Conservation (phyloP, 768 basidiomycete genomes). For the Lanmaoa rubissima region DNA sequence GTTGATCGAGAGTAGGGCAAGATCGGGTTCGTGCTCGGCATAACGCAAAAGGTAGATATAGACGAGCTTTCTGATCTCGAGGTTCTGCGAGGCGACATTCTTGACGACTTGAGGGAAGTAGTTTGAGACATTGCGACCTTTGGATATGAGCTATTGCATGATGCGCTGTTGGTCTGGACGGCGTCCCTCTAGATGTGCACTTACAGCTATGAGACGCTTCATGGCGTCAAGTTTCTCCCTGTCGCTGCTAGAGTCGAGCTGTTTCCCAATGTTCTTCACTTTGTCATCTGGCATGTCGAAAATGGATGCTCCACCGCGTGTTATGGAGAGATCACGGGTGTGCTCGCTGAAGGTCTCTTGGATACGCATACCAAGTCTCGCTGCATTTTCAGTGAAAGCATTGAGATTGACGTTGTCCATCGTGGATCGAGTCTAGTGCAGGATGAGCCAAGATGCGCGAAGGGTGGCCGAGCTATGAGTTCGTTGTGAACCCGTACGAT, state of each 20-base stretch:
- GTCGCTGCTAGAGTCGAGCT: slow-evolving; percentile 87
- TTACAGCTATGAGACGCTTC: slow-evolving; percentile 90
- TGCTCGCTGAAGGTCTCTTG: slow-evolving; percentile 82
- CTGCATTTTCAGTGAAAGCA: slow-evolving; percentile 74
- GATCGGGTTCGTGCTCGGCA: slow-evolving; percentile 90
- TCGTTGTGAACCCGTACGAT: not conserved
- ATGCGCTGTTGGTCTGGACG: not conserved
- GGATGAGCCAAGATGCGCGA: not conserved
- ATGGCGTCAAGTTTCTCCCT: slow-evolving; percentile 92
- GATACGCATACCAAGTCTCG: slow-evolving; percentile 76
- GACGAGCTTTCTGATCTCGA: slow-evolving; percentile 94
- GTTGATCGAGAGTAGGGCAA: slow-evolving; percentile 94
- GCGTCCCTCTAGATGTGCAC: slow-evolving; percentile 29
- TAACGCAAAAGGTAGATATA: slow-evolving; percentile 97
- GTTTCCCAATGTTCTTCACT: slow-evolving; percentile 74
- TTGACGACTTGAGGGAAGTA: slow-evolving; percentile 98
- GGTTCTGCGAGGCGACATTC: slow-evolving; percentile 89
- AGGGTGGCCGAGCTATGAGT: not conserved
- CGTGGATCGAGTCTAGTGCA: slow-evolving; percentile 3
- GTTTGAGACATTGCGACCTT: slow-evolving; percentile 85
- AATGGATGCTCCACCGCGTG: slow-evolving; percentile 51
- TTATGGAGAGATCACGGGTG: slow-evolving; percentile 66
- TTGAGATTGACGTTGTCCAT: slow-evolving; percentile 38
- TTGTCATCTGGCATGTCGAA: slow-evolving; percentile 80
- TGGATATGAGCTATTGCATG: slow-evolving; percentile 75